These are phyloP conservation scores for Capillidium heterosporum DNA, from an alignment of 371 early-diverging fungal species.

Conservation along the genomic window DNA sequence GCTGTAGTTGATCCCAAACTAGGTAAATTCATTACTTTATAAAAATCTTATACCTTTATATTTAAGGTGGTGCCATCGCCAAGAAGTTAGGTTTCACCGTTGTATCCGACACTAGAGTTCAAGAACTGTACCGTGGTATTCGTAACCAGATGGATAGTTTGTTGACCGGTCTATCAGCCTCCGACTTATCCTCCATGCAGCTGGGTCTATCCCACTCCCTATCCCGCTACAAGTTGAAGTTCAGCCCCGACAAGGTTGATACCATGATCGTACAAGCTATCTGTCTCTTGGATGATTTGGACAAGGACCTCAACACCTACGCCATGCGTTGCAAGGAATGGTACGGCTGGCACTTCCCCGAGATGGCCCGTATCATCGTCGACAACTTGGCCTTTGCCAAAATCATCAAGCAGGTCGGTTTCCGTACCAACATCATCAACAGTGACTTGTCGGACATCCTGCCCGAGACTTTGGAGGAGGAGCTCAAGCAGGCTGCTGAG, in stretches of 20 bases:
- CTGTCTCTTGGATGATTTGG: slow-evolving; percentile 79
- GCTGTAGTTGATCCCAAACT: slow-evolving; percentile 88
- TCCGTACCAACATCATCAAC: slow-evolving; percentile 59
- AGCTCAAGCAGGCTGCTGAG: slow-evolving; percentile 82
- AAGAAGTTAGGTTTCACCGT: slow-evolving; percentile 87
- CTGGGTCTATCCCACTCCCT: slow-evolving; percentile 63
- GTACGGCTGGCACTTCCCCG: slow-evolving; percentile 99
- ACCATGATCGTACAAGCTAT: slow-evolving; percentile 94
- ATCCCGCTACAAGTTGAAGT: slow-evolving; percentile 80
- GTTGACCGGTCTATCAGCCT: slow-evolving; percentile 39
- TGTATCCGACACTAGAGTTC: slow-evolving; percentile 61
- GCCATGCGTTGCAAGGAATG: slow-evolving; percentile 91
- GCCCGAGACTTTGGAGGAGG: slow-evolving; percentile 80
- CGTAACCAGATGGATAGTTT: slow-evolving; percentile 59
- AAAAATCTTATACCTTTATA: neutral
- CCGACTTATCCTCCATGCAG: slow-evolving; percentile 75
- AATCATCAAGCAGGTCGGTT: slow-evolving; percentile 45
- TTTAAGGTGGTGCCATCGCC: slow-evolving; percentile 50
- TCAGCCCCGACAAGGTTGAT: slow-evolving; percentile 86
- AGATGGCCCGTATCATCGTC: slow-evolving; percentile 65
- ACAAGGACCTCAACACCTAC: slow-evolving; percentile 92
- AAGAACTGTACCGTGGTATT: slow-evolving; percentile 88
- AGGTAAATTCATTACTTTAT: slow-evolving; percentile 24
- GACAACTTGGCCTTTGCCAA: slow-evolving; percentile 62
- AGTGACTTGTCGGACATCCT: slow-evolving; percentile 62